Conservation (phyloP, 805 yeast species). For the Ogataea wickerhamii region DNA sequence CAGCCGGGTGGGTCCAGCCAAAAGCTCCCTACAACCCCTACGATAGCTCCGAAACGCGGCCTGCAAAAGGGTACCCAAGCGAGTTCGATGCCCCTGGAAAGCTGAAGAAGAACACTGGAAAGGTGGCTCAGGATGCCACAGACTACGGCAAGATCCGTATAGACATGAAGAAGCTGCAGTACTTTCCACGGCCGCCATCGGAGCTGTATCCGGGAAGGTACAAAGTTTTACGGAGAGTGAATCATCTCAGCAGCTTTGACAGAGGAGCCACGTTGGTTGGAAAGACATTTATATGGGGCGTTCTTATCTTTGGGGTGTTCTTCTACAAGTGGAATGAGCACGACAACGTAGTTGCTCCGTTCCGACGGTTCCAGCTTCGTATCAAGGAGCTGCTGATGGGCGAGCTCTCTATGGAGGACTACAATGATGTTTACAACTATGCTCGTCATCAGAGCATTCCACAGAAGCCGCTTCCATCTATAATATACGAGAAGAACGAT, state of each 20-base stretch:
- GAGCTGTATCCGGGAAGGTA: slow-evolving; percentile 75
- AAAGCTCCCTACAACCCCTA: slow-evolving; percentile 83
- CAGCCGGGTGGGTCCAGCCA: slow-evolving; percentile 78
- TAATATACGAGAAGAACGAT: slow-evolving; percentile 37
- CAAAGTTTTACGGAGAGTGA: slow-evolving; percentile 61
- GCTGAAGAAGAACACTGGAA: slow-evolving; percentile 41
- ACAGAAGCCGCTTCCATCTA: slow-evolving; percentile 35
- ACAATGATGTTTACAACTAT: slow-evolving; percentile 51
- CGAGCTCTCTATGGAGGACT: slow-evolving; percentile 53
- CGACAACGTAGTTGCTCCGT: slow-evolving; percentile 68
- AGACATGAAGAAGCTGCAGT: slow-evolving; percentile 69
- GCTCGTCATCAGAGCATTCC: slow-evolving; percentile 39
- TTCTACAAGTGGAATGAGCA: slow-evolving; percentile 81
- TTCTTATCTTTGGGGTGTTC: slow-evolving; percentile 60
- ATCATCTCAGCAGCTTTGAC: slow-evolving; percentile 49
- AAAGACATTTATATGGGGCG: slow-evolving; percentile 43
- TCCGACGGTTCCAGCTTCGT: slow-evolving; percentile 58
- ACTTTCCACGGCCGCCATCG: slow-evolving; percentile 74
- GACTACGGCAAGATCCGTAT: slow-evolving; percentile 67
- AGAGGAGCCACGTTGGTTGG: slow-evolving; percentile 61
- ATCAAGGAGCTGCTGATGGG: slow-evolving; percentile 54
- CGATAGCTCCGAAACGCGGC: slow-evolving; percentile 72
- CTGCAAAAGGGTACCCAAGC: slow-evolving; percentile 83
- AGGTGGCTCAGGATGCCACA: slow-evolving; percentile 59
- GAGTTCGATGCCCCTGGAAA: slow-evolving; percentile 69